Evolutionary conservation across 2,329 filamentous ascomycete genomes (phyloP), one percentile per base, ranked within the genome.

Genomic region (Nannizzia gypsea): DNA sequence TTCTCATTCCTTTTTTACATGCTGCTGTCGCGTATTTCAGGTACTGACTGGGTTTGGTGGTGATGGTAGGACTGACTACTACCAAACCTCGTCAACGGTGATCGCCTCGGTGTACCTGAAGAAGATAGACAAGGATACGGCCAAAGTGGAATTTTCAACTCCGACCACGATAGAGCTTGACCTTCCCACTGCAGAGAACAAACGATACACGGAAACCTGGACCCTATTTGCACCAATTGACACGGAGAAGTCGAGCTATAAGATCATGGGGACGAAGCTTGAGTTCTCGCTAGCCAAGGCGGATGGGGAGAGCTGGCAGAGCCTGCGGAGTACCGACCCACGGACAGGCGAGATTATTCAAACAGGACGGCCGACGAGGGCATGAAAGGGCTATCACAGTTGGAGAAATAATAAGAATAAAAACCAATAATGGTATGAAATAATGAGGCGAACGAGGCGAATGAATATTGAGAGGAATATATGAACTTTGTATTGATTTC

Each of bases 31-130:
- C 6, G 46, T 54, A 9, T 46, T 36, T 24, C 44, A 58, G 57
- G 48, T 15, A 56, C 58, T 60, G 56, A 60, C 57, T 38, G 20
- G n/a, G n/a, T 31, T 5, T 42, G 17, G 24, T 26, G 59, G 24
- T 59, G 44, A 20, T 22, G 24, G 63, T 50, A 88, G 87, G 62
- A 84, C 88, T 70, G 93, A 99, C 74, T 99, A 92, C 76, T 99
- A 99, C 76, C 93, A 99, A 74, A 97, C 93, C 1, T 79, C 87
- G 1, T 82, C 83, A 11, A 85, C 84, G 13, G 89, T 97, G 60
- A 96, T 95, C 65, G 91, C 88, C 1, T 93, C 89, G 6, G 87
- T 96, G 66, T 99, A 95, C 76, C 81, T 97, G 59, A 99, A 97
- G 80, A 97, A 97, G 78, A 96, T 99, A 68, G 84, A 91, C 76